Percentiles rank a stretch among this genome's conserved stretches.
Conservation (phyloP, 306 rosid genomes). For the Quercus parvula region DNA sequence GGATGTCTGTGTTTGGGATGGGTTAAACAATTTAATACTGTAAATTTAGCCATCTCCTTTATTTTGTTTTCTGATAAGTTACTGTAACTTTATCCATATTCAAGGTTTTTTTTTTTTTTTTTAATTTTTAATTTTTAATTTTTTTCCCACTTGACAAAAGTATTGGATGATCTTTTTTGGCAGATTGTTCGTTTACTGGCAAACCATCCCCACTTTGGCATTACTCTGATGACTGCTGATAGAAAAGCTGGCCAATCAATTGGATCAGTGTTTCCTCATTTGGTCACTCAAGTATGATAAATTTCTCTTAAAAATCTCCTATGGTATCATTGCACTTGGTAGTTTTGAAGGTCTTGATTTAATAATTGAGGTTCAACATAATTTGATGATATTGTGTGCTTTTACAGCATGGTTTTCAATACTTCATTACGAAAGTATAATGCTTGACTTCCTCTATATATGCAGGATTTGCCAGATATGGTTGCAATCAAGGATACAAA, state of each 20-base stretch:
- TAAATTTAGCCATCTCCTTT: neutral
- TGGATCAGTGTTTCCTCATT: constrained; percentile 84
- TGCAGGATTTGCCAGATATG: constrained; percentile 81
- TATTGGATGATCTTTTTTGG: constrained; percentile 21
- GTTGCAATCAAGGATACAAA: constrained; percentile 81
- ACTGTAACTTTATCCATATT: neutral
- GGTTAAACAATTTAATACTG: neutral
- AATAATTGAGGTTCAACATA: constrained; percentile 9
- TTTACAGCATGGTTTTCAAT: neutral
- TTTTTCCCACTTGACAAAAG: no score
- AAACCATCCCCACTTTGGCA: constrained; percentile 81
- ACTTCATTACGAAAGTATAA: neutral
- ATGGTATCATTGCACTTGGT: neutral
- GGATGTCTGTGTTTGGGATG: neutral
- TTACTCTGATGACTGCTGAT: constrained; percentile 78
- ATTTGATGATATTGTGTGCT: constrained; percentile 18
- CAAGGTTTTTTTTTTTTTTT: no score
- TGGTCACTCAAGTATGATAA: constrained; percentile 56
- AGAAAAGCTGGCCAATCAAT: constrained; percentile 91
- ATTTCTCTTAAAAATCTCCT: neutral
- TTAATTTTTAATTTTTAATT: no score
- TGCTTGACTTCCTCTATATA: constrained; percentile 15
- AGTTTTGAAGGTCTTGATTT: neutral
- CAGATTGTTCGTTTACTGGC: constrained; percentile 89
- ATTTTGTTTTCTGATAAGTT: neutral